Evolutionary conservation across 352 stramenopile species (phyloP), one percentile per base, ranked within the genome.

Genomic region (Phytophthora nicotianae): DNA sequence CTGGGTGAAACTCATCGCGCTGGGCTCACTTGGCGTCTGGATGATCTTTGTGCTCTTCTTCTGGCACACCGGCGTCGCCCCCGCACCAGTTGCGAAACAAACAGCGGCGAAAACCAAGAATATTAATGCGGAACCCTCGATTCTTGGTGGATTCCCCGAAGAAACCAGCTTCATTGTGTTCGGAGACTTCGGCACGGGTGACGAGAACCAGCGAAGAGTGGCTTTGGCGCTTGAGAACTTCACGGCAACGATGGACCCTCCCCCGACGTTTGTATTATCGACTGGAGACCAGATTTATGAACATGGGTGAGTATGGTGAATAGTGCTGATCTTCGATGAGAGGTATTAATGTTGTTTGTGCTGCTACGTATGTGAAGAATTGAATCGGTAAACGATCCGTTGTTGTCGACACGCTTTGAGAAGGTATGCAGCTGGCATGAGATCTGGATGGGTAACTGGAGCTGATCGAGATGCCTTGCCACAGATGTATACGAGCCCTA

Each of bases 281-380:
- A 93, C 86, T 7, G 87, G 87, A 40, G 87, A 96, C 50, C 87
- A 96, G 54, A 88, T 96, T 59, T 96, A 96, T 55, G 79, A 90
- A 16, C 81, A 92, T 51, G 87, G 87, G 85, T 95, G 42, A 47
- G 75, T 43, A 3, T 8, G 40, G 13, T 8, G 7, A n/a, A 8
- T 13, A n/a, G 11, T 53, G 20, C 0, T 52, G 33, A 20, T 24
- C 11, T 13, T 46, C 20, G 26, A 47, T 21, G 17, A 19, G 21
- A 47, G 45, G 14, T 57, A 17, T 8, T 61, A 21, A 56, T 49
- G 32, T 21, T 5, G 5, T 48, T 37, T 52, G 16, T 32, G 16
- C 19, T 33, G 23, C 16, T 23, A 20, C 41, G 17, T 38, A 29
- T 21, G 5, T 50, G 33, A 54, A 94, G 86, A 14, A 87, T 95